Evolutionary conservation across 345 rosid genomes (phyloP).

Genomic region (Gossypium mustelinum): DNA sequence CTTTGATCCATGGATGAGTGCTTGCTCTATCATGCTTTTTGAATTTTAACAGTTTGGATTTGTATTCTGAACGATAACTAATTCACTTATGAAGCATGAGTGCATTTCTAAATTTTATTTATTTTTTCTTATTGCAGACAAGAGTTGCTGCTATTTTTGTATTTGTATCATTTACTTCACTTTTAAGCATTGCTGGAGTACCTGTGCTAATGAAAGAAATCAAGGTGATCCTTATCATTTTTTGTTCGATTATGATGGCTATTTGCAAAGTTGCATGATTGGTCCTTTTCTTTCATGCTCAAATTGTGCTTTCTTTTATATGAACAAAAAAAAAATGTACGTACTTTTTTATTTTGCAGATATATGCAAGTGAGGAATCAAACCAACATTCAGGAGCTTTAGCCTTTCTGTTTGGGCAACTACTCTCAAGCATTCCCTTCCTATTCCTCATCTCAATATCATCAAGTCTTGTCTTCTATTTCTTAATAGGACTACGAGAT

Average conservation of each 20-base stretch:
- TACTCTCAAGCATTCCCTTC: slow-evolving; percentile 93
- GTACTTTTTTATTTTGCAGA: slow-evolving; percentile 34
- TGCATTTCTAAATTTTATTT: slow-evolving; percentile 15
- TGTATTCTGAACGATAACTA: neutral
- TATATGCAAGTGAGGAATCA: slow-evolving; percentile 75
- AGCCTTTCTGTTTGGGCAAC: slow-evolving; percentile 83
- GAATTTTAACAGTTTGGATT: slow-evolving; percentile 1
- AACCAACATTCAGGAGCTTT: slow-evolving; percentile 90
- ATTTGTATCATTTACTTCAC: slow-evolving; percentile 80
- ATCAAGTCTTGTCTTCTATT: slow-evolving; percentile 91
- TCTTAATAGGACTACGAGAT: slow-evolving; percentile 76
- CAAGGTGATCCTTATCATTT: slow-evolving; percentile 41
- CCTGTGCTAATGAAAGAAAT: slow-evolving; percentile 75
- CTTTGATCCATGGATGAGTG: neutral
- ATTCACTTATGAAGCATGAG: neutral
- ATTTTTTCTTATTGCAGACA: slow-evolving; percentile 49
- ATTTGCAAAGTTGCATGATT: neutral
- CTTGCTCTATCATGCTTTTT: neutral
- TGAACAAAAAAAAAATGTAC: too few relatives aligned
- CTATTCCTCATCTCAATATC: slow-evolving; percentile 94
- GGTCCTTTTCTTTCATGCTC: neutral
- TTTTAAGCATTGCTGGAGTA: slow-evolving; percentile 79
- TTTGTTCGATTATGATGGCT: neutral
- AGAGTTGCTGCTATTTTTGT: slow-evolving; percentile 85
- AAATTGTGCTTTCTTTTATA: neutral